A percentile compares a stretch with the other conserved stretches of the same genome.
These are phyloP conservation scores for Amanita polypyramis DNA, from an alignment of 768 basidiomycete genomes.

Conservation along the genomic window DNA sequence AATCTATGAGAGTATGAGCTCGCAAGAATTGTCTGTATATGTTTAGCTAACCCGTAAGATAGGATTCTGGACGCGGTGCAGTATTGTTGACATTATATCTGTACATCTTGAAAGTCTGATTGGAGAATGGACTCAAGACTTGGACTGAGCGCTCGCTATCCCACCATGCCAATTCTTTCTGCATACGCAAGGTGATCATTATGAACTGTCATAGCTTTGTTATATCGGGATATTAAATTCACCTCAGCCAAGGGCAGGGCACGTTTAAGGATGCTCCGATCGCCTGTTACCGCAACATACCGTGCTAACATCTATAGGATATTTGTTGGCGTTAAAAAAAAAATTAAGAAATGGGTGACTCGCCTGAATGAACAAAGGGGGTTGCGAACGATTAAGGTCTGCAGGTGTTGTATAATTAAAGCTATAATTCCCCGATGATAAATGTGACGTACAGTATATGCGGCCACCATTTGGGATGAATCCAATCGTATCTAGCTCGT, in stretches of 20 bases:
- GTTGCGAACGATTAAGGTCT: slow-evolving; percentile 89
- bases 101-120: slow-evolving; percentile 52
- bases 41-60: slow-evolving; percentile 41
- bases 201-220: background rate
- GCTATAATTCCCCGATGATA: background rate
- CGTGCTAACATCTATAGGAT: slow-evolving; percentile 67
- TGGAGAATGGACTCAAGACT: slow-evolving; percentile 63
- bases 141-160: slow-evolving; percentile 53
- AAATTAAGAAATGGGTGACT: slow-evolving; percentile 9
- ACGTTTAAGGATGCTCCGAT: slow-evolving; percentile 62
- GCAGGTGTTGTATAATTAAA: background rate
- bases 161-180: slow-evolving; percentile 87
- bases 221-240: slow-evolving; percentile 9
- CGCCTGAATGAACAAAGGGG: slow-evolving; percentile 79
- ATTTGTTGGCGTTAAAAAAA: background rate
- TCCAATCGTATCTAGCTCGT: slow-evolving; percentile 72
- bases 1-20: slow-evolving; percentile 38
- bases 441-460: slow-evolving; percentile 58
- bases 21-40: background rate
- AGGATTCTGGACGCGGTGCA: slow-evolving; percentile 86
- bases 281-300: slow-evolving; percentile 67
- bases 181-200: slow-evolving; percentile 15
- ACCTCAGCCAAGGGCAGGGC: slow-evolving; percentile 84
- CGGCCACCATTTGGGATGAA: slow-evolving; percentile 95
- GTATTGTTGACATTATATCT: slow-evolving; percentile 73